Evolutionary conservation across 2,329 filamentous ascomycete species (phyloP).

Genomic region (Furcasterigmium furcatum): DNA sequence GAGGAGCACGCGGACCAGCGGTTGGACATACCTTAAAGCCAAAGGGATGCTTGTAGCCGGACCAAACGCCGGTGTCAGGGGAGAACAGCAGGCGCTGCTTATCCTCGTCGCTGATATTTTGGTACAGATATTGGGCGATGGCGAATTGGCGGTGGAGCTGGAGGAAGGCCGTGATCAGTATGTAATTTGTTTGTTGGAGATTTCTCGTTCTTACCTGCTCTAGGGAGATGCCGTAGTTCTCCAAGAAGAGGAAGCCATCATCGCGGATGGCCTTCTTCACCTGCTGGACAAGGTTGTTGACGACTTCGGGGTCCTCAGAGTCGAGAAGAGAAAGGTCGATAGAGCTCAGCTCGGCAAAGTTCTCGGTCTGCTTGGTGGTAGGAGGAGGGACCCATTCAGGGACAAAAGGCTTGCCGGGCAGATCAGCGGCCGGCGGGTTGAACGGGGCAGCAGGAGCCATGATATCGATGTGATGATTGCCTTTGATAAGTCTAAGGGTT

Average conservation of each 20-base stretch:
- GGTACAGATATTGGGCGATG: constrained; percentile 45
- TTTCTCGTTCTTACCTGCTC: constrained; percentile 29
- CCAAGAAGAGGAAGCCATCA: constrained; percentile 42
- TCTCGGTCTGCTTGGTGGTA: constrained; percentile 37
- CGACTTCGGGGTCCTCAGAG: constrained; percentile 35
- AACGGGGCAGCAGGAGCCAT: constrained; percentile 32
- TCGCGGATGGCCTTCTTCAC: constrained; percentile 38
- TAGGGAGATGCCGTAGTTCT: constrained; percentile 46
- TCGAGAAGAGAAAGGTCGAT: constrained; percentile 40
- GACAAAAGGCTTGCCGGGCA: constrained; percentile 37
- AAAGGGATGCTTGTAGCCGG: constrained; percentile 46
- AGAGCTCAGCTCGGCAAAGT: constrained; percentile 37
- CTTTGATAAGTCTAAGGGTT: not conserved
- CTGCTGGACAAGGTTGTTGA: constrained; percentile 37
- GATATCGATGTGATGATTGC: not conserved
- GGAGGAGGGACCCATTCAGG: constrained; percentile 39
- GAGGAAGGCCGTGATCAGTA: not conserved
- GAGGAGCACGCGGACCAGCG: not conserved
- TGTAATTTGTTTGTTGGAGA: too few relatives aligned
- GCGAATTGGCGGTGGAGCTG: constrained; percentile 47
- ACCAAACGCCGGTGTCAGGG: constrained; percentile 44
- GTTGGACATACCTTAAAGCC: constrained; percentile 32
- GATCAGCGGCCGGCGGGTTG: constrained; percentile 31
- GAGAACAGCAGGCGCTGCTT: constrained; percentile 43
- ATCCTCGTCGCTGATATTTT: constrained; percentile 46